phyloP scores from a whole-genome alignment of 2,329 filamentous ascomycete species.

The Fusarium tanahbumbuense region DNA sequence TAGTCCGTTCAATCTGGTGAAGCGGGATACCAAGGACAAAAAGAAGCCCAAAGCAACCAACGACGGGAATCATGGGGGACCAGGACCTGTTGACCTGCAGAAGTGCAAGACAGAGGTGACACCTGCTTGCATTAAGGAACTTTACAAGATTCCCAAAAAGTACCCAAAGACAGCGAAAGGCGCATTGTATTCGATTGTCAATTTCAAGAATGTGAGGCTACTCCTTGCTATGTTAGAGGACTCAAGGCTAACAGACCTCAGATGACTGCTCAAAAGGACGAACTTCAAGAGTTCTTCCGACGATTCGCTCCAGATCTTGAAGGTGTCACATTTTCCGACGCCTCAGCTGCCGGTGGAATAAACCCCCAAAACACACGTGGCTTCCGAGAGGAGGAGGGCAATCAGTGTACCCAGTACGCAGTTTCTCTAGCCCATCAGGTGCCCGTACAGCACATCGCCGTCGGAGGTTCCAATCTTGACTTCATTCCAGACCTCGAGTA shows the following conservation, averaged over 20 bases:
- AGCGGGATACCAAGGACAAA: neutral
- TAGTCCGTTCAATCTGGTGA: neutral
- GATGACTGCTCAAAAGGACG: constrained; percentile 63
- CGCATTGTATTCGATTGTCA: constrained; percentile 72
- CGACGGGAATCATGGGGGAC: constrained; percentile 24
- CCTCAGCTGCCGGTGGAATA: constrained; percentile 67
- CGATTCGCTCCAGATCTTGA: constrained; percentile 63
- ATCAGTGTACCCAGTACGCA: constrained; percentile 54
- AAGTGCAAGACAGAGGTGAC: constrained; percentile 56
- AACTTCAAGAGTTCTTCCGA: constrained; percentile 67
- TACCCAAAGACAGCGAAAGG: constrained; percentile 69
- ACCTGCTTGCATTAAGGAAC: constrained; percentile 57
- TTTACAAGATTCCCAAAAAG: constrained; percentile 57
- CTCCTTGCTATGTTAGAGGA: too few species aligned
- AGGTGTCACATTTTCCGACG: constrained; percentile 67
- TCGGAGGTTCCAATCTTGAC: constrained; percentile 49
- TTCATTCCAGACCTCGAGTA: constrained; percentile 52
- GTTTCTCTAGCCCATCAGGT: constrained; percentile 51
- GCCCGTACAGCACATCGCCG: constrained; percentile 50
- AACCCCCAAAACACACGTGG: constrained; percentile 56
- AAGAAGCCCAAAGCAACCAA: neutral
- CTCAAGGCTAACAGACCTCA: constrained; percentile 35
- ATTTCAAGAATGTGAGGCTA: constrained; percentile 54
- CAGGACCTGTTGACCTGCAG: constrained; percentile 22
- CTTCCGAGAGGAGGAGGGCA: constrained; percentile 49